Evolutionary conservation across 208 protist genomes (phyloP), one percentile per base, ranked within the genome.

Genomic region (Trypanosoma avium): DNA sequence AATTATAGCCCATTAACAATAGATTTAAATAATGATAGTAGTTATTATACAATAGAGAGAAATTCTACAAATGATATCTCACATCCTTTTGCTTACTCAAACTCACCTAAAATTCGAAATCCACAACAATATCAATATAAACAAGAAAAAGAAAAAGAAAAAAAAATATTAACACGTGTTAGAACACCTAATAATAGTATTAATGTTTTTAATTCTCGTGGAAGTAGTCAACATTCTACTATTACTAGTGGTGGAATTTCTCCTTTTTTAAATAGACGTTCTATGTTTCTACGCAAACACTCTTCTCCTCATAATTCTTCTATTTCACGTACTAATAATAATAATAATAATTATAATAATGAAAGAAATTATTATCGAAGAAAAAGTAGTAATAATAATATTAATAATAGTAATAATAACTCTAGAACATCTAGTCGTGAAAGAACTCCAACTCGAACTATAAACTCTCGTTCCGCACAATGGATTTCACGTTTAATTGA

Each of bases 401-500:
- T n/a, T n/a, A 26, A 12, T 30, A 21, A 21, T 22, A 54, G 29
- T 10, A 29, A 6, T 8, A 3, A 7, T 4, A 17, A 15, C 17
- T 22, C 19, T 21, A 13, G 8, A 21, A 30, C 27, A 30, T 21
- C 26, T 21, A 17, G 17, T 8, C 21, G 1, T 3, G 49, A 38
- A 19, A 21, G 15, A 42, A 10, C 56, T 38, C 24, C 40, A n/a
- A 50, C 15, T 19, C 56, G 19, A 1, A 9, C 42, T 8, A n/a
- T 42, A 17, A 30, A 36, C 13, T 7, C 17, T 9, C 67, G 67
- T 15, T 61, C 50, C 21, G 67, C 67, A 22, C 56, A 65, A 30
- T 72, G 67, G 67, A 50, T 72, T 2, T 65, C 67, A 17, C 54
- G 67, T 38, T 48, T 72, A 9, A 26, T 65, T 21, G 67, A 72